Base-by-base conservation (phyloP, 169 alveolate genomes). In the Eimeria praecox region DNA sequence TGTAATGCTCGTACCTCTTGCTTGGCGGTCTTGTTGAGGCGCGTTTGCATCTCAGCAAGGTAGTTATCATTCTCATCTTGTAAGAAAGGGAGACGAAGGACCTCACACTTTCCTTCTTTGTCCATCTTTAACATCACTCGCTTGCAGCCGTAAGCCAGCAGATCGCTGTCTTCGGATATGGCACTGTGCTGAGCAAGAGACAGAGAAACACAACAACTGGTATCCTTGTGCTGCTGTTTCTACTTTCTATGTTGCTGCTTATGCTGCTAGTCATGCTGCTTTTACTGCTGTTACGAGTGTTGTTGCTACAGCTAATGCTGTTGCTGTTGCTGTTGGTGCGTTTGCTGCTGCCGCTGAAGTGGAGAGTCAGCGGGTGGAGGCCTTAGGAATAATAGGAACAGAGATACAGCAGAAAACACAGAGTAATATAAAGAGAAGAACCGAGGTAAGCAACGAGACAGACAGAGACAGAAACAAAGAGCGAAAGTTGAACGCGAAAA, bases 111-210 rank as follows among this genome's bases (percentile, higher is more conserved):
- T n/a, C 97, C 97, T 98, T 52, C 92, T 97, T 56, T 96, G 96
- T 94, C 97, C 98, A 78, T 97, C 88, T 98, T 98, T 95, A 96
- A 97, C 95, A 97, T 69, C 46, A 98, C 98, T n/a, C 97, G 93
- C 16, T 98, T 98, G 94, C 99, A 98, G 38, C 99, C 99, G 96
- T 98, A 98, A 20, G 98, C 99, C 93, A 99, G 88, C 96, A 99
- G 97, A 96, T 99, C 99, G 91, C 99, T 98, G 95, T 99, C 99
- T 96, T 98, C 99, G 44, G 99, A 97, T 38, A 98, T 97, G 38
- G 98, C 99, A 59, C 92, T 85, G 92, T 85, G 92, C 92, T 85
- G 92, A 14, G 59, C n/a, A 22, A 52, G 35, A 56, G 33, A 12
- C 62, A 56, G n/a, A 9, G 0, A 42, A 22, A 46, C 35, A 52